phyloP scores from a whole-genome alignment of 2,329 filamentous ascomycete genomes.

The Monascus ruber region DNA sequence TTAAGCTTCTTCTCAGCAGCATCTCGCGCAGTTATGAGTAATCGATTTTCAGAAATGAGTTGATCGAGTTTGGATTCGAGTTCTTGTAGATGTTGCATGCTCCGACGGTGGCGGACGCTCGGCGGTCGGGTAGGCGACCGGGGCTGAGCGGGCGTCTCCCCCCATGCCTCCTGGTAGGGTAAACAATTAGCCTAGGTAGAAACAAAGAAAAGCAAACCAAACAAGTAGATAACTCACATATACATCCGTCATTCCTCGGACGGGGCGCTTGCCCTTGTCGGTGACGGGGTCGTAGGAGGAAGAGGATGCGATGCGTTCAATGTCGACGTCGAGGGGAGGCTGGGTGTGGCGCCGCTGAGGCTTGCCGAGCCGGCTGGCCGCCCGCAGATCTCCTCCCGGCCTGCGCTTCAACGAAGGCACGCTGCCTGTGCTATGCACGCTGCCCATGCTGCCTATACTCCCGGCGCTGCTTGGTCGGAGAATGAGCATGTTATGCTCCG shows the following conservation, averaged over 20 bases:
- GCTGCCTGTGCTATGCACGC: slow-evolving; percentile 22
- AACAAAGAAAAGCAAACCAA: slow-evolving; percentile 6
- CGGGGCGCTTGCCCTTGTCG: slow-evolving; percentile 76
- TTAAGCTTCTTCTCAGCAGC: slow-evolving; percentile 56
- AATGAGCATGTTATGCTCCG: slow-evolving; percentile 19
- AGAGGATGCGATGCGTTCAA: slow-evolving; percentile 35
- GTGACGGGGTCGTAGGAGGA: slow-evolving; percentile 61
- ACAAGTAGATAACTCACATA: slow-evolving; percentile 57
- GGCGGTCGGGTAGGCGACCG: slow-evolving; percentile 87
- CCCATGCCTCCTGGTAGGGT: slow-evolving; percentile 68
- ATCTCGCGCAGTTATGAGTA: slow-evolving; percentile 60
- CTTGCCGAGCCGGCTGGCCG: slow-evolving; percentile 46
- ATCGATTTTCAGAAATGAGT: slow-evolving; percentile 71
- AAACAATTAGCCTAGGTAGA: slow-evolving; percentile 17
- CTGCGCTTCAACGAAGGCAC: slow-evolving; percentile 45
- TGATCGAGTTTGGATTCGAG: slow-evolving; percentile 78
- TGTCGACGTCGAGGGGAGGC: slow-evolving; percentile 19
- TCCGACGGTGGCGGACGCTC: slow-evolving; percentile 92
- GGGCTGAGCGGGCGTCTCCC: slow-evolving; percentile 73
- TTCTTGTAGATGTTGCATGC: slow-evolving; percentile 85
- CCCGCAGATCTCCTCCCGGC: slow-evolving; percentile 66
- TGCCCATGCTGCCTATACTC: slow-evolving; percentile 37
- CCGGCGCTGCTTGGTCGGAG: slow-evolving; percentile 34
- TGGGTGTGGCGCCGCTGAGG: slow-evolving; percentile 17
- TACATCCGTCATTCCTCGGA: slow-evolving; percentile 82